Evolutionary conservation across 352 stramenopile genomes (phyloP).

Genomic region (Phytophthora fragariaefolia): DNA sequence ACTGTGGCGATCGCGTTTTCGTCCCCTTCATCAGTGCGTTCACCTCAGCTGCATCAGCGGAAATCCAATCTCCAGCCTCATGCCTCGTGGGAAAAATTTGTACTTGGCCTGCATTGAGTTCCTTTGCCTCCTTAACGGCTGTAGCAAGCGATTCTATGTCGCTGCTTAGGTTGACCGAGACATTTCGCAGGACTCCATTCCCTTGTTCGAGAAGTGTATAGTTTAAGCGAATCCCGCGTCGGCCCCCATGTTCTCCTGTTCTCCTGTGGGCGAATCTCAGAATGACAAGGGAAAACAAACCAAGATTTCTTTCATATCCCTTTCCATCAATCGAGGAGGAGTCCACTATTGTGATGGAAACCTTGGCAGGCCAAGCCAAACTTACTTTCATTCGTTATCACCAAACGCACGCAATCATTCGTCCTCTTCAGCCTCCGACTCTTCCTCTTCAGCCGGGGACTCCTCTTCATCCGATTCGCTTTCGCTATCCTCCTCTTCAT

Average conservation of each 20-base stretch:
- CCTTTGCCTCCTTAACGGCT: neutral
- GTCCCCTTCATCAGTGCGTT: neutral
- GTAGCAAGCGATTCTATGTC: neutral
- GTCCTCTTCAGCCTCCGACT: constrained; percentile 24
- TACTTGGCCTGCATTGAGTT: neutral
- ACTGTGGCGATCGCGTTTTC: neutral
- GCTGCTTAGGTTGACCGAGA: neutral
- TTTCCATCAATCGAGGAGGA: too few relatives aligned
- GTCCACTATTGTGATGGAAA: too few relatives aligned
- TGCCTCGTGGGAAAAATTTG: neutral
- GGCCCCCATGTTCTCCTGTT: too few relatives aligned
- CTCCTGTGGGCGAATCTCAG: too few relatives aligned
- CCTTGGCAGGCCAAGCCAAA: too few relatives aligned
- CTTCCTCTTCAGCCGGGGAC: constrained; percentile 26
- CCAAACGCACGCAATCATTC: constrained; percentile 15
- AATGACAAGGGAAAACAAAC: too few relatives aligned
- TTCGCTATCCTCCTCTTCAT: constrained; percentile 34
- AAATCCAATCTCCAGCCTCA: neutral
- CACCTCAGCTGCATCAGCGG: neutral
- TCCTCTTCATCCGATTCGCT: constrained; percentile 33
- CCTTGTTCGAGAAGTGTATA: too few relatives aligned
- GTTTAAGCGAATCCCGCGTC: too few relatives aligned
- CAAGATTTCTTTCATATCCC: too few relatives aligned
- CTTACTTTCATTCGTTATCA: neutral
- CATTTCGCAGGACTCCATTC: too few relatives aligned